phyloP scores from a whole-genome alignment of 495 filamentous ascomycete genomes.

The Thermothielavioides terrestris region DNA sequence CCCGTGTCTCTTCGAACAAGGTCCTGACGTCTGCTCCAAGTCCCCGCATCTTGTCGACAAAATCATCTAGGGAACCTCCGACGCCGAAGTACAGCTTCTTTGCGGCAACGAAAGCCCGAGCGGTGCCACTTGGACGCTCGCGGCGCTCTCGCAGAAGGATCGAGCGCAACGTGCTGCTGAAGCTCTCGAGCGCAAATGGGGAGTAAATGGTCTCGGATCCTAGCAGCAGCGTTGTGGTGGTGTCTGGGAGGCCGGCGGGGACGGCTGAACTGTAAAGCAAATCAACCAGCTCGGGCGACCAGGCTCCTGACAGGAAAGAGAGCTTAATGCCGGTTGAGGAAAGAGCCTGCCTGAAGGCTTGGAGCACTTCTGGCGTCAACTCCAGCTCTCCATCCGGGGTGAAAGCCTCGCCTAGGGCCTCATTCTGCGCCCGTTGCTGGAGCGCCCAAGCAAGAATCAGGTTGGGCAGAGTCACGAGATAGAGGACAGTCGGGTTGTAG shows the following conservation, averaged over 20 bases:
- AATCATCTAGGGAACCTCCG: conserved; percentile 85
- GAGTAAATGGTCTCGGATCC: conserved; percentile 96
- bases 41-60: conserved; percentile 53
- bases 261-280: conserved; percentile 35
- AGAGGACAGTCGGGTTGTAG: conserved; percentile 80
- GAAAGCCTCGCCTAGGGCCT: conserved; percentile 31
- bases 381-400: conserved; percentile 62
- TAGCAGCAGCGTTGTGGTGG: conserved; percentile 48
- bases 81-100: conserved; percentile 97
- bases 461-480: conserved; percentile 83
- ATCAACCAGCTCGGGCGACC: conserved; percentile 61
- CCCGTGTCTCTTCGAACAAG: conserved; percentile 54
- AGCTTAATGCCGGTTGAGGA: conserved; percentile 48
- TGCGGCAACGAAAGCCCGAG: conserved; percentile 71
- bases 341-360: conserved; percentile 54
- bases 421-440: conserved; percentile 23
- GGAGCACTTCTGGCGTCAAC: conserved; percentile 54
- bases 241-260: conserved; percentile 12
- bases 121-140: conserved; percentile 27
- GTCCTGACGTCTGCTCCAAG: conserved; percentile 48
- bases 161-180: conserved; percentile 61
- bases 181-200: conserved; percentile 59
- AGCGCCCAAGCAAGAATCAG: conserved; percentile 73
- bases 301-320: conserved; percentile 73
- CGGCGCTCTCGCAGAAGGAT: conserved; percentile 50